phyloP scores from a whole-genome alignment of 2,329 filamentous ascomycete genomes.

The Aspergillus fischeri region DNA sequence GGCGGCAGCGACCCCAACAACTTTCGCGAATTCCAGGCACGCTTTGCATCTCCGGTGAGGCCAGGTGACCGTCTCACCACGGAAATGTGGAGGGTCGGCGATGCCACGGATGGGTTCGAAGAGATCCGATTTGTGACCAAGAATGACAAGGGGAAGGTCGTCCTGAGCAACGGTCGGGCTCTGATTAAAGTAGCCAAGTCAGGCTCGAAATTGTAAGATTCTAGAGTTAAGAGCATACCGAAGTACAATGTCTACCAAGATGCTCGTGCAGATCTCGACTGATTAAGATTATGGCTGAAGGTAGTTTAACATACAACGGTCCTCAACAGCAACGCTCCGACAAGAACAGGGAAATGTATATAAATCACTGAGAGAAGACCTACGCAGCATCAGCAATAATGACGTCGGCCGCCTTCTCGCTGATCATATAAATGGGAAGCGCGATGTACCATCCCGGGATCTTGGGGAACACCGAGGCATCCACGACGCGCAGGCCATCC shows the following conservation, averaged over 20 bases:
- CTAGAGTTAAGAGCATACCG: background rate
- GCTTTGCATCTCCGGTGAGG: slow-evolving; percentile 79
- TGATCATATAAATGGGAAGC: slow-evolving; percentile 52
- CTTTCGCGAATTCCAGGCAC: slow-evolving; percentile 81
- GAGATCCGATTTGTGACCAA: slow-evolving; percentile 77
- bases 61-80: slow-evolving; percentile 78
- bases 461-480: slow-evolving; percentile 55
- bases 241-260: background rate
- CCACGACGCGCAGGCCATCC: slow-evolving; percentile 56
- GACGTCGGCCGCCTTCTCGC: slow-evolving; percentile 59
- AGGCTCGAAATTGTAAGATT: background rate
- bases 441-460: slow-evolving; percentile 54
- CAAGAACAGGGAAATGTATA: background rate
- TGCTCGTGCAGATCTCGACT: background rate
- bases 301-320: background rate
- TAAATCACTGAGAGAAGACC: background rate
- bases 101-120: slow-evolving; percentile 61
- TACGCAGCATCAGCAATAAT: slow-evolving; percentile 34
- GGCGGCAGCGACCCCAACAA: slow-evolving; percentile 75
- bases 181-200: slow-evolving; percentile 60
- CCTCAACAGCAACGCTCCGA: background rate
- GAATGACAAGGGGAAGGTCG: slow-evolving; percentile 77
- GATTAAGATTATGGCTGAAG: background rate
- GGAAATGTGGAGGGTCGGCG: slow-evolving; percentile 75
- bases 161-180: slow-evolving; percentile 80